Evolutionary conservation across 306 rosid genomes (phyloP).

Genomic region (Dryas alaskensis): DNA sequence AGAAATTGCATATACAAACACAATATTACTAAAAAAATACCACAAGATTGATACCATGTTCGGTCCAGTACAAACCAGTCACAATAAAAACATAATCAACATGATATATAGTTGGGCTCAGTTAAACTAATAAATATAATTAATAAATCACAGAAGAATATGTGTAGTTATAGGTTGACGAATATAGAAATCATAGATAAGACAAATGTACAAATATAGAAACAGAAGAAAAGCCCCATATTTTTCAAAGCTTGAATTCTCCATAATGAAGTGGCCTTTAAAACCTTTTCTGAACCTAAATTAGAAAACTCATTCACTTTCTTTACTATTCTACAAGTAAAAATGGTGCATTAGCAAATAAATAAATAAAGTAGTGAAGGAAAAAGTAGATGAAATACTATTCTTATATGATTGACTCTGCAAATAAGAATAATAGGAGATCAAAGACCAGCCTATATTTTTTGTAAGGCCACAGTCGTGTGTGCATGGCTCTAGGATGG

Average conservation of each 20-base stretch:
- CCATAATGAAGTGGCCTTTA: neutral
- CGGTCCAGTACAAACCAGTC: neutral
- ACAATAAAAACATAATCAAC: neutral
- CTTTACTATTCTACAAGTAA: neutral
- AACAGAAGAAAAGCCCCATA: neutral
- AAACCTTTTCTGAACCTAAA: neutral
- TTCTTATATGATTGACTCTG: neutral
- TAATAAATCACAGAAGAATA: neutral
- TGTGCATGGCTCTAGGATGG: neutral
- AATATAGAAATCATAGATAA: neutral
- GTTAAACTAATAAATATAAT: too few relatives aligned
- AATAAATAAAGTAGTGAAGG: neutral
- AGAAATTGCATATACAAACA: slow-evolving; percentile 13
- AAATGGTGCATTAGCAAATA: neutral
- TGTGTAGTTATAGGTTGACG: neutral
- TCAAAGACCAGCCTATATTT: neutral
- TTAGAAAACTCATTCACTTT: neutral
- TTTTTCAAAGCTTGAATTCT: too few relatives aligned
- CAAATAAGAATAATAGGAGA: neutral
- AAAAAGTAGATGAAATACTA: neutral
- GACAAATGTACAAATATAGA: neutral
- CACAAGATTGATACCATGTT: neutral
- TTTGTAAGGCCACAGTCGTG: neutral
- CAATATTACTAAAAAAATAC: neutral
- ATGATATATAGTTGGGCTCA: neutral